Base-by-base conservation (phyloP, 1,284 basidiomycete species). In the Chiua sp. region DNA sequence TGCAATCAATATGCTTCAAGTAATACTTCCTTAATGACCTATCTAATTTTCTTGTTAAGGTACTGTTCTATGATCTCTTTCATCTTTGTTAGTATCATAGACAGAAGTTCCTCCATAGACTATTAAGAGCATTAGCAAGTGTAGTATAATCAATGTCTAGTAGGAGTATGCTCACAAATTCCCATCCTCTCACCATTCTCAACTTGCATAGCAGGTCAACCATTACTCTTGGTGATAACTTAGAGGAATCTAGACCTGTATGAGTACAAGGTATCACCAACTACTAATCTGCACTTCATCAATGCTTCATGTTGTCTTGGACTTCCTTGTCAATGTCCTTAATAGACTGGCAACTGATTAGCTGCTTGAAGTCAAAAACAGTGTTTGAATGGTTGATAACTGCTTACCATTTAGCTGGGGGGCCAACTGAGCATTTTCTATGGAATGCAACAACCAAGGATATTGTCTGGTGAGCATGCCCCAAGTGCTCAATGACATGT, bases 371-470 rank as follows among this genome's bases (percentile, higher is more conserved):
- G 44, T 93, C 96, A 66, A 94, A 96, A 68, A 96, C 90, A 55
- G 94, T 98, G 82, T 96, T 96, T 61, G 88, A 78, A n/a, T 94
- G 86, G 85, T 98, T 99, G 75, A 98, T 95, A 55, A 98, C 94
- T 8, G 95, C 96, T 79, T 98, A 97, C 59, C 96, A 94, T 80
- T 98, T 96, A 46, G 97, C 98, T 39, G 98, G 97, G 55, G 98
- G 87, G 79, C 97, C 97, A 65, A 98, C 93, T 48, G 98, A 85
- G 66, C 94, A 92, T 76, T 96, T 94, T 62, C 92, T 92, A 70
- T 95, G 87, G 86, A 99, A 99, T 47, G 97, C 98, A 66, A 99
- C 95, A 60, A 98, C 94, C 55, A 97, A 99, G 12, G 98, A 98
- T 33, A 97, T 99, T 66, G 97, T 98, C 72, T n/a, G n/a, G n/a